These are phyloP conservation scores for Starmerella khaoyaiensis DNA, from an alignment of 805 yeast genomes.

Conservation along the genomic window DNA sequence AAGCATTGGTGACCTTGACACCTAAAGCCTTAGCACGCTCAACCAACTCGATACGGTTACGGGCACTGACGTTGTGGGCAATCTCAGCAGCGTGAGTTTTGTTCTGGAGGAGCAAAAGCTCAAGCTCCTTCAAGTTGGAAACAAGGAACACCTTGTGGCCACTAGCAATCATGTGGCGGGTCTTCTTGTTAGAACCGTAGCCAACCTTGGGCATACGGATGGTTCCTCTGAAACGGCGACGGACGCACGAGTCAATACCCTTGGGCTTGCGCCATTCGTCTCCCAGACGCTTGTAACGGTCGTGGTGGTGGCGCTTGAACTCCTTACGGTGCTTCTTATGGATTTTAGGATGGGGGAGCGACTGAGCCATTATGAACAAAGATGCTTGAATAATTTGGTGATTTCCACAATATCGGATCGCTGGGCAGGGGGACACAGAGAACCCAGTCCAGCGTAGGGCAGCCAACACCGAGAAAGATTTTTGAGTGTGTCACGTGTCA, in stretches of 20 bases:
- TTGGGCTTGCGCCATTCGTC: slow-evolving; percentile 99
- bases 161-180: slow-evolving; percentile 88
- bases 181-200: slow-evolving; percentile 99
- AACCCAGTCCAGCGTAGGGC: background rate
- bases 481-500: slow-evolving; percentile 18
- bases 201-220: slow-evolving; percentile 99
- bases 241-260: slow-evolving; percentile 99
- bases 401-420: background rate
- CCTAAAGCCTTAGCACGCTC: slow-evolving; percentile 97
- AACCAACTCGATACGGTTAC: slow-evolving; percentile 92
- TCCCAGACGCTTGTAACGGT: slow-evolving; percentile 95
- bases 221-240: slow-evolving; percentile 98
- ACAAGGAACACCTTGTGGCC: slow-evolving; percentile 97
- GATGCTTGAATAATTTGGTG: background rate
- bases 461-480: background rate
- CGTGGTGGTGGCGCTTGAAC: slow-evolving; percentile 99
- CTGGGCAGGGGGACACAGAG: background rate
- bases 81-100: slow-evolving; percentile 99
- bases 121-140: slow-evolving; percentile 85
- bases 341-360: slow-evolving; percentile 97
- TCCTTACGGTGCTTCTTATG: slow-evolving; percentile 98
- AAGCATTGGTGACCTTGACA: slow-evolving; percentile 97
- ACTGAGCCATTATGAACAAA: slow-evolving; percentile 67
- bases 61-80: slow-evolving; percentile 96
- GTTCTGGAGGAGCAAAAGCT: slow-evolving; percentile 90